Percentiles rank a stretch among this genome's conserved stretches.
Evolutionary conservation across 441 rosid species (phyloP).

Genomic region (Bruguiera hainesii): DNA sequence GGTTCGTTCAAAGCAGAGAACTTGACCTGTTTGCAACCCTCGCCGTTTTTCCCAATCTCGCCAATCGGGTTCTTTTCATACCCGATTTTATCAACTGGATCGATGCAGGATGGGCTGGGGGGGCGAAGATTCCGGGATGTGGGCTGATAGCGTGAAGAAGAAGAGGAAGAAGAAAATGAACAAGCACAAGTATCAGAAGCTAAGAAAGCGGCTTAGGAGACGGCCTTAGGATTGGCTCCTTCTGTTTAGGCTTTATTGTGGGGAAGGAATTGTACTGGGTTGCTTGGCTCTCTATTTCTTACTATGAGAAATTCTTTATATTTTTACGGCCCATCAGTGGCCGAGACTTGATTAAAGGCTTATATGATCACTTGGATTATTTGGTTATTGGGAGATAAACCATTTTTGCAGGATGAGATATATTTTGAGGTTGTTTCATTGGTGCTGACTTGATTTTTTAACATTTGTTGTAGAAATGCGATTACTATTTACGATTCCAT

Average conservation of each 20-base stretch:
- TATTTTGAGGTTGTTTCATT: neutral
- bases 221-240: constrained; percentile 15
- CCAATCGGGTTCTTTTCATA: constrained; percentile 27
- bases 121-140: constrained; percentile 27
- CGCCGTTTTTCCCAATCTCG: constrained; percentile 23
- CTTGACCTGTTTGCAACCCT: constrained; percentile 17
- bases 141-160: constrained; percentile 90
- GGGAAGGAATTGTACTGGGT: neutral
- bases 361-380: neutral
- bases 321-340: too few species aligned
- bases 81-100: constrained; percentile 28
- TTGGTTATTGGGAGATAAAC: constrained; percentile 1
- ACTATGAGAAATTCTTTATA: too few species aligned
- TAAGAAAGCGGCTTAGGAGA: constrained; percentile 61
- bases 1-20: constrained; percentile 11
- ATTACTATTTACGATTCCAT: neutral
- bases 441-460: too few species aligned
- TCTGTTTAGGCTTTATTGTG: constrained; percentile 13
- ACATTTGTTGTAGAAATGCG: neutral
- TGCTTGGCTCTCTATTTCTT: neutral
- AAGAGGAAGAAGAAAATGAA: constrained; percentile 97
- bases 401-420: neutral
- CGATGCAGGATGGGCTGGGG: constrained; percentile 14
- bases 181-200: constrained; percentile 83
- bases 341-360: neutral